Conservation (phyloP, 345 rosid genomes). For the Hibiscus trionum region DNA sequence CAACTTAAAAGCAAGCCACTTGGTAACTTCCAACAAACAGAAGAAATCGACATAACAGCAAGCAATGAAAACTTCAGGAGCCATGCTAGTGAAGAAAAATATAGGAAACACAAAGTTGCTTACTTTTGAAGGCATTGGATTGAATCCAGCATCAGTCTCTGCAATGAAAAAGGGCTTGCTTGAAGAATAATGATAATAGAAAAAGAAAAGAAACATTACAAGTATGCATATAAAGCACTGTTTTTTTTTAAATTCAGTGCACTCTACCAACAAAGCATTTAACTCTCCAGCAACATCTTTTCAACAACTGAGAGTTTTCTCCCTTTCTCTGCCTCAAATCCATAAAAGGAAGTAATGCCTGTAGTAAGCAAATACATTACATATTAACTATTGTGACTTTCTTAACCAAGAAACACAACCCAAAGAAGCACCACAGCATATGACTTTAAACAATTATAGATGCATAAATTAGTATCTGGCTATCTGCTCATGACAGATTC, state of each 20-base stretch:
- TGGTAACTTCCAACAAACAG: not conserved
- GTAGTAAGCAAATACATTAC: constrained; percentile 8
- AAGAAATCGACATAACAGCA: not conserved
- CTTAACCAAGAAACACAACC: not conserved
- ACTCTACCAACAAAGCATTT: constrained; percentile 63
- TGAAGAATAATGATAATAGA: not conserved
- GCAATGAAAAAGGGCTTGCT: constrained; percentile 18
- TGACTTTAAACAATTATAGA: not conserved
- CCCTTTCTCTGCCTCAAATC: constrained; percentile 41
- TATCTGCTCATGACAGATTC: not conserved
- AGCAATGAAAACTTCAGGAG: not conserved
- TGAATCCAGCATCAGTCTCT: constrained; percentile 79
- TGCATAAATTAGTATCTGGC: not conserved
- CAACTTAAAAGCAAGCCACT: not conserved
- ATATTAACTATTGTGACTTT: not conserved
- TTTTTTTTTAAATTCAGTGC: constrained; percentile 1
- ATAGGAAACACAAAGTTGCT: not conserved
- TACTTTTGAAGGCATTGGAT: constrained; percentile 66
- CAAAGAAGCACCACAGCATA: not conserved
- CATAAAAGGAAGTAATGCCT: constrained; percentile 67
- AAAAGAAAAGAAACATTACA: not conserved
- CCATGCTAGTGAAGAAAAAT: not conserved
- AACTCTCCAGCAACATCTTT: constrained; percentile 53
- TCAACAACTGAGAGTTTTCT: constrained; percentile 39
- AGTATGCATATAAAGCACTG: not conserved